Evolutionary conservation across 257 asterid genomes (phyloP).

Genomic region (Coffea canephora): DNA sequence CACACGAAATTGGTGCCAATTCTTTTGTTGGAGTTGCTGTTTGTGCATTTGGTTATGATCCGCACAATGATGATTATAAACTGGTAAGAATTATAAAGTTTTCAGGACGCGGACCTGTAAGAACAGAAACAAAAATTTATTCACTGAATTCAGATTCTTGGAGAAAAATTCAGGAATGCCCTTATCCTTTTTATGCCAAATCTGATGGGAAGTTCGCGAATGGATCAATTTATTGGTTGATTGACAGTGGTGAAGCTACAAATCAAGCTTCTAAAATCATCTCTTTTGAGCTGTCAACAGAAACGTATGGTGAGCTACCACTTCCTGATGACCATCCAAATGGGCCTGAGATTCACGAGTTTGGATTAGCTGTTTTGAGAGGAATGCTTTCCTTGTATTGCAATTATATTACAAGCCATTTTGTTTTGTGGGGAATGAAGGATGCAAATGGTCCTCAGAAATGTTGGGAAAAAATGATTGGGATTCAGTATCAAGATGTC

Average conservation of each 20-base stretch:
- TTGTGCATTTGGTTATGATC: background rate
- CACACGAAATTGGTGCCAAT: background rate
- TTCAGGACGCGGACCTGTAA: background rate
- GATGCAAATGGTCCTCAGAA: background rate
- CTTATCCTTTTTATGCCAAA: background rate
- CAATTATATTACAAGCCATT: background rate
- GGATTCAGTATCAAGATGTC: too few relatives aligned
- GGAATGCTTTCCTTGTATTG: slow-evolving; percentile 6
- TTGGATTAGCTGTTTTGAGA: slow-evolving; percentile 1
- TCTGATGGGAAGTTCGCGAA: background rate
- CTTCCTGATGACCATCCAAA: background rate
- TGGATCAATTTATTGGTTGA: slow-evolving; percentile 1
- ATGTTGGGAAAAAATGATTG: too few relatives aligned
- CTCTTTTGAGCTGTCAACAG: background rate
- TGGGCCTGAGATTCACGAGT: background rate
- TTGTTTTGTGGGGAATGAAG: slow-evolving; percentile 10
- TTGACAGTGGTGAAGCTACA: background rate
- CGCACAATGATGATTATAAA: background rate
- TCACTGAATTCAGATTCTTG: slow-evolving; percentile 1
- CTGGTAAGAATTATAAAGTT: background rate
- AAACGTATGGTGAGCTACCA: background rate
- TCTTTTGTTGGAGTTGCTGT: background rate
- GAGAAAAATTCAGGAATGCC: background rate
- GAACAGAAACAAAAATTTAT: background rate
- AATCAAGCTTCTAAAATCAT: background rate